These are phyloP conservation scores for Ceratocystis albifundus DNA, from an alignment of 2,329 filamentous ascomycete species.

Conservation along the genomic window DNA sequence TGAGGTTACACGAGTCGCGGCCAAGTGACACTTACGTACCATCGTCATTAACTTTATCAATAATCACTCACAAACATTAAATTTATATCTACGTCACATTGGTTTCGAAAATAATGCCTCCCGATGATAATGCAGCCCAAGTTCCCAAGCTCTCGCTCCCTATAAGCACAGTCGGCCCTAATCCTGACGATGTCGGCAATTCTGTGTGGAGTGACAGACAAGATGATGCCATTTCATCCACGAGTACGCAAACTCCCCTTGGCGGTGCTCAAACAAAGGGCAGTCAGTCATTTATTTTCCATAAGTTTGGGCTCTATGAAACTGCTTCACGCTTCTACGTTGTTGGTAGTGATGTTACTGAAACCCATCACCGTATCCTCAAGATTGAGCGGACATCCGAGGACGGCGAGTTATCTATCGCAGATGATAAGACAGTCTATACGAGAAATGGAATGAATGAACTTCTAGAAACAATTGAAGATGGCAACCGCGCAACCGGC, in stretches of 20 bases:
- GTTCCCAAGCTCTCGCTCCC: too few species aligned
- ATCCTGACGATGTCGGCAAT: too few species aligned
- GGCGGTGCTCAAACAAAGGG: background rate
- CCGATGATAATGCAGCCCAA: too few species aligned
- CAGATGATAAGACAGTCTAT: constrained; percentile 92
- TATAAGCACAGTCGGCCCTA: too few species aligned
- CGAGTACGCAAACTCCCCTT: background rate
- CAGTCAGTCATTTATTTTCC: constrained; percentile 39
- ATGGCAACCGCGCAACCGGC: constrained; percentile 83
- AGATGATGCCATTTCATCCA: background rate
- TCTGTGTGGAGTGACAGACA: background rate
- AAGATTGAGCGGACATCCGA: constrained; percentile 89
- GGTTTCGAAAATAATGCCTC: too few species aligned
- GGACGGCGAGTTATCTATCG: constrained; percentile 62
- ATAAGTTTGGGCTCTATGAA: constrained; percentile 96
- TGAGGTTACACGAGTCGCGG: too few species aligned
- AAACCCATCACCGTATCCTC: constrained; percentile 77
- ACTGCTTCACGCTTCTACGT: constrained; percentile 89
- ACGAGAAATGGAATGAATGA: constrained; percentile 85
- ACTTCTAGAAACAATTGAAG: constrained; percentile 85
- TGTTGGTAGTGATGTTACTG: constrained; percentile 81
- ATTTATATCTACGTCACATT: too few species aligned
- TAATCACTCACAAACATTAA: too few species aligned
- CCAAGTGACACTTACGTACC: too few species aligned
- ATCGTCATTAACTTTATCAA: too few species aligned